Percentiles rank a stretch among this genome's conserved stretches.
phyloP scores from a whole-genome alignment of 805 yeast genomes.

The Kodamaea kakaduensis region DNA sequence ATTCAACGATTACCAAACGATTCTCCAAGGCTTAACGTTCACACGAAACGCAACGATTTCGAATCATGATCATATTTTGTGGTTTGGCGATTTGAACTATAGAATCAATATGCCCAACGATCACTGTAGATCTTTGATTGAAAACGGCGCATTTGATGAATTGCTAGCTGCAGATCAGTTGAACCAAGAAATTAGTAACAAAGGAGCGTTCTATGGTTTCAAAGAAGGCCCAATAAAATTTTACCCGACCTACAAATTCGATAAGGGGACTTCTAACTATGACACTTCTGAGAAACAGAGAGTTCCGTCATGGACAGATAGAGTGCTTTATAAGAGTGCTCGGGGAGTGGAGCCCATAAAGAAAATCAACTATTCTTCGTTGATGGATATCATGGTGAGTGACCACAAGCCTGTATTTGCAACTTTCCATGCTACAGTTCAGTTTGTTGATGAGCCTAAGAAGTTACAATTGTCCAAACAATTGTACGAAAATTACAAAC shows the following conservation, averaged over 20 bases:
- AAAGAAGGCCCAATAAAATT: conserved; percentile 77
- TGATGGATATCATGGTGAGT: conserved; percentile 57
- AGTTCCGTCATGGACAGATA: conserved; percentile 97
- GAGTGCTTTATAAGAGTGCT: conserved; percentile 63
- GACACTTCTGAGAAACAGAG: conserved; percentile 91
- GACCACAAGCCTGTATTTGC: conserved; percentile 95
- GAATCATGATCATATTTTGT: conserved; percentile 79
- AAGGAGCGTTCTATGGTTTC: conserved; percentile 24
- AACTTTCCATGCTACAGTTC: conserved; percentile 62
- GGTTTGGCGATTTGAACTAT: conserved; percentile 94
- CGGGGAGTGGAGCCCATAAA: conserved; percentile 32
- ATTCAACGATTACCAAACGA: conserved; percentile 74
- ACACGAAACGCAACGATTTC: conserved; percentile 66
- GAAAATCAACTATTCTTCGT: conserved; percentile 67
- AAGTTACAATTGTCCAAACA: conserved; percentile 24
- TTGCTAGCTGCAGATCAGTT: conserved; percentile 77
- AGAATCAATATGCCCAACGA: conserved; percentile 72
- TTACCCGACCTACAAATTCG: conserved; percentile 92
- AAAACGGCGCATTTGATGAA: conserved; percentile 42
- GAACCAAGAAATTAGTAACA: conserved; percentile 56
- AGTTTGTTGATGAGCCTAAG: conserved; percentile 52
- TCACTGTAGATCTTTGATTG: conserved; percentile 53
- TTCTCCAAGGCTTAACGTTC: conserved; percentile 72
- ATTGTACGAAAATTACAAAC: conserved; percentile 12
- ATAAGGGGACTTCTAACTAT: conserved; percentile 74